Percentiles rank a stretch among this genome's conserved stretches.
Conservation (phyloP, 371 early-diverging fungal genomes). For the Batkoa obscura region DNA sequence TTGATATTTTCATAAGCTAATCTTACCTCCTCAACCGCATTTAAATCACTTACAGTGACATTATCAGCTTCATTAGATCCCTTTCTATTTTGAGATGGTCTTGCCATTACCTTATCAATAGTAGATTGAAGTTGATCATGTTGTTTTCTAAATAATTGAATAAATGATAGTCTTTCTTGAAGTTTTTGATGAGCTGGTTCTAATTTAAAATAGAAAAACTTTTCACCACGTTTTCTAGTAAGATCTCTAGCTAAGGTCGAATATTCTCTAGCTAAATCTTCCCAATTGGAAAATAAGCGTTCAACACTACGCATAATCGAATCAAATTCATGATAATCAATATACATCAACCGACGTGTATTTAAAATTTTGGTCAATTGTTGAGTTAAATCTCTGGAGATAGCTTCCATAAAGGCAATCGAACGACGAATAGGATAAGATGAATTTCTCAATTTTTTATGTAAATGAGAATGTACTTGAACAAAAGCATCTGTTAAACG, state of each 20-base stretch:
- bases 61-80: slow-evolving; percentile 32
- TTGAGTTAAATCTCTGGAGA: slow-evolving; percentile 84
- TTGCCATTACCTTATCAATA: slow-evolving; percentile 78
- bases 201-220: slow-evolving; percentile 89
- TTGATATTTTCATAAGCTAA: slow-evolving; percentile 85
- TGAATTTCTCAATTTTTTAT: slow-evolving; percentile 77
- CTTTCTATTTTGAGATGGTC: slow-evolving; percentile 26
- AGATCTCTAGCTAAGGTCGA: slow-evolving; percentile 87
- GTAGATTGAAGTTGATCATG: slow-evolving; percentile 93
- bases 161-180: slow-evolving; percentile 81
- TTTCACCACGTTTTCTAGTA: slow-evolving; percentile 76
- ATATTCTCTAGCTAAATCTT: slow-evolving; percentile 87
- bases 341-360: slow-evolving; percentile 78
- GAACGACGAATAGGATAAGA: slow-evolving; percentile 92
- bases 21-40: slow-evolving; percentile 76
- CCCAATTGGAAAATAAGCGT: slow-evolving; percentile 85
- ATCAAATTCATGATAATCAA: slow-evolving; percentile 77
- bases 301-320: slow-evolving; percentile 64
- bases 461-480: slow-evolving; percentile 81
- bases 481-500: slow-evolving; percentile 61
- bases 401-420: slow-evolving; percentile 81
- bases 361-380: slow-evolving; percentile 76
- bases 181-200: slow-evolving; percentile 76
- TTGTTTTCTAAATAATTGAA: slow-evolving; percentile 78
- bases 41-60: slow-evolving; percentile 40